phyloP scores from a whole-genome alignment of 257 asterid species.

The Misopates orontium region DNA sequence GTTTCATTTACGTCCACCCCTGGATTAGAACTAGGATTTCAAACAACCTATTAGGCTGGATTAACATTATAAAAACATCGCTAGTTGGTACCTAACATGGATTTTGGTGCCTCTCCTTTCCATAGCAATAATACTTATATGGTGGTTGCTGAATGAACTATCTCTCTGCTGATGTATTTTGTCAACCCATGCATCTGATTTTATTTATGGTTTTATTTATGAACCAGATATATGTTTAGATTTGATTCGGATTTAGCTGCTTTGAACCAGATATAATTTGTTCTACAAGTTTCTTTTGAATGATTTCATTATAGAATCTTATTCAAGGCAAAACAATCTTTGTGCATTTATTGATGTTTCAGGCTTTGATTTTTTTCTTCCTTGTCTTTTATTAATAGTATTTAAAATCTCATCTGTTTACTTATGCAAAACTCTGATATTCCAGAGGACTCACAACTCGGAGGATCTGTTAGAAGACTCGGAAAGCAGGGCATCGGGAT shows the following conservation, averaged over 20 bases:
- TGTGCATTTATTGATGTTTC: constrained; percentile 12
- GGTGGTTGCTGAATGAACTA: too few species aligned
- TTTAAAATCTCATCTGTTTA: constrained; percentile 16
- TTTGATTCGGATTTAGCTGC: constrained; percentile 5
- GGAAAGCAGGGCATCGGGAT: constrained; percentile 44
- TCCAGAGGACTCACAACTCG: constrained; percentile 55
- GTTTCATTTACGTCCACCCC: too few species aligned
- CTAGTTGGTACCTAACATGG: constrained; percentile 3
- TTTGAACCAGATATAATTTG: neutral
- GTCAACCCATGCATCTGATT: constrained; percentile 6
- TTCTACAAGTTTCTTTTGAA: neutral
- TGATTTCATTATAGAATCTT: neutral
- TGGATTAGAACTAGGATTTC: too few species aligned
- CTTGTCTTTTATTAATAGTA: constrained; percentile 6
- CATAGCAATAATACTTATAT: neutral
- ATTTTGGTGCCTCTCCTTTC: neutral
- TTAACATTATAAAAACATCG: too few species aligned
- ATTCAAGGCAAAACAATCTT: constrained; percentile 7
- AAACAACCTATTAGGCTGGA: too few species aligned
- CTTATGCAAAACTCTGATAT: constrained; percentile 28
- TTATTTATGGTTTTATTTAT: neutral
- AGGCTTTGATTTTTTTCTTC: constrained; percentile 8
- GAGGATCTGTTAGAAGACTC: constrained; percentile 44
- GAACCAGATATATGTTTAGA: constrained; percentile 4
- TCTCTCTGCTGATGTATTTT: neutral